Evolutionary conservation across 495 filamentous ascomycete species (phyloP).

Genomic region (Parathielavia hyrcaniae): DNA sequence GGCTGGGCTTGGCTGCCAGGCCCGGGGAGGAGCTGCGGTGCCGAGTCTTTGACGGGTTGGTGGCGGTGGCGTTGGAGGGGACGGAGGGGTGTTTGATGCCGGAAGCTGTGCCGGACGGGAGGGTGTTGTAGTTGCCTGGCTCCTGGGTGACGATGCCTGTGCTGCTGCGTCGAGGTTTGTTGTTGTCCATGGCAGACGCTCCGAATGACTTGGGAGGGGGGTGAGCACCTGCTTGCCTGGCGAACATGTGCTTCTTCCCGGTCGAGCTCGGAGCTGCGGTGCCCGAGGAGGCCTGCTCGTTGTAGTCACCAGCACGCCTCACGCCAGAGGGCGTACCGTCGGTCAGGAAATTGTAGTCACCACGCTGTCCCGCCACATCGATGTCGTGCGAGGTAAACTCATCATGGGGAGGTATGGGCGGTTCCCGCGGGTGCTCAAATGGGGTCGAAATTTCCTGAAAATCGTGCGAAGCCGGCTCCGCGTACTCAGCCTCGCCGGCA

Average conservation of each 20-base stretch:
- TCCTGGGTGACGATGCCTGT: not conserved
- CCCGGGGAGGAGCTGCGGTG: no score
- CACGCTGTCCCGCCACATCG: not conserved
- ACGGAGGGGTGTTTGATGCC: slow-evolving; percentile 24
- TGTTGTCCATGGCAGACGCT: no score
- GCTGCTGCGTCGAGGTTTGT: not conserved
- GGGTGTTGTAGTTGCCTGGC: slow-evolving; percentile 28
- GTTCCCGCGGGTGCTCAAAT: slow-evolving; percentile 25
- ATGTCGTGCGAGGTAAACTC: not conserved
- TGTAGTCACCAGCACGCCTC: not conserved
- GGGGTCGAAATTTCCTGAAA: slow-evolving; percentile 5
- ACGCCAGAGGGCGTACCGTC: slow-evolving; percentile 22
- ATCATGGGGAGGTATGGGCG: slow-evolving; percentile 13
- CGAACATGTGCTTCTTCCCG: not conserved
- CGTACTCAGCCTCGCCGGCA: not conserved
- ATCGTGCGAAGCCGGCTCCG: not conserved
- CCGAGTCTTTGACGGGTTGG: not conserved
- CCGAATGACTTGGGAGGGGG: not conserved
- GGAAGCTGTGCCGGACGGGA: slow-evolving; percentile 29
- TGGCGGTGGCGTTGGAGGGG: not conserved
- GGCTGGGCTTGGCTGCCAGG: not conserved
- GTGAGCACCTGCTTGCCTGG: not conserved
- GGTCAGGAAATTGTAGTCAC: slow-evolving; percentile 2
- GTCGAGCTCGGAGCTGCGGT: not conserved
- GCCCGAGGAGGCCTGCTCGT: no score